These are phyloP conservation scores for Colletotrichum theobromicola DNA, from an alignment of 2,329 filamentous ascomycete genomes.

Conservation along the genomic window DNA sequence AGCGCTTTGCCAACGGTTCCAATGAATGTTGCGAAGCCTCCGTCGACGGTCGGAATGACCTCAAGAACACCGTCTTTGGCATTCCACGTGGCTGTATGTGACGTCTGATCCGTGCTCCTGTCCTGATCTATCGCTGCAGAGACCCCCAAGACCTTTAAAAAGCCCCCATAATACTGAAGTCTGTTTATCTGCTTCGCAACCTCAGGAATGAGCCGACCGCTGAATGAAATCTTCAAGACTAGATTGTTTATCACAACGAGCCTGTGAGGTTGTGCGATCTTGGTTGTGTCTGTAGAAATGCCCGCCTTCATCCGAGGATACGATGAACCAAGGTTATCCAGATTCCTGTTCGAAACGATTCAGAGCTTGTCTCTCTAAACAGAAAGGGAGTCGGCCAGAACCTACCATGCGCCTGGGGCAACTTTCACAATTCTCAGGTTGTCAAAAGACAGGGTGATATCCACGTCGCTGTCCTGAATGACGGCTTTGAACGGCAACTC, in stretches of 20 bases:
- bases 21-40: not conserved
- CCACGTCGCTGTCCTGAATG: not conserved
- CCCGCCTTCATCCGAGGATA: not conserved
- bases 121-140: not conserved
- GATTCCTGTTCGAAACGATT: not conserved
- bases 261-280: not conserved
- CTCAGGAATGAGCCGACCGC: not conserved
- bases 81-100: not conserved
- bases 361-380: not conserved
- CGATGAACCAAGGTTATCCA: not conserved
- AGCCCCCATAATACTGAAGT: not conserved
- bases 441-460: not conserved
- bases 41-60: not conserved
- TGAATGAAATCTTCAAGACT: not conserved
- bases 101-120: not conserved
- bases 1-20: not conserved
- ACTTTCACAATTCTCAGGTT: not conserved
- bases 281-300: not conserved
- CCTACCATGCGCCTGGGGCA: not conserved
- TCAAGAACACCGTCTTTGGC: not conserved
- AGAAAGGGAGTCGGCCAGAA: not conserved
- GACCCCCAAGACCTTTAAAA: not conserved
- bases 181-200: not conserved
- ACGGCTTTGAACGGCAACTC: not conserved
- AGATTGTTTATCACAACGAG: not conserved